Conservation (phyloP, 2,329 filamentous ascomycete species). For the Helotiales sp. region DNA sequence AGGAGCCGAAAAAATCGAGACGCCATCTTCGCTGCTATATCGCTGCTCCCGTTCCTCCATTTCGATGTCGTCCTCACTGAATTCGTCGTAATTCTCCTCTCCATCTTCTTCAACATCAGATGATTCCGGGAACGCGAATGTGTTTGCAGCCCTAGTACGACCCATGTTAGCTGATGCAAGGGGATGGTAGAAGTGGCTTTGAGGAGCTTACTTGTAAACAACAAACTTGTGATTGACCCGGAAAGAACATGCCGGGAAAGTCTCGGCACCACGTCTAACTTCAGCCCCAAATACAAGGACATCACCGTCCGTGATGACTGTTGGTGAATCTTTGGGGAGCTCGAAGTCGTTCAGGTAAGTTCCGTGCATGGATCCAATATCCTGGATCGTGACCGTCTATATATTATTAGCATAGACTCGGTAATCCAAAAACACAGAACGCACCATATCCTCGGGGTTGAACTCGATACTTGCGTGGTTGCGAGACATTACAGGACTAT, state of each 20-base stretch:
- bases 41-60: conserved; percentile 9
- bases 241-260: conserved; percentile 42
- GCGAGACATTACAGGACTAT: conserved; percentile 74
- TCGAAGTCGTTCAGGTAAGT: conserved; percentile 58
- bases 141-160: conserved; percentile 28
- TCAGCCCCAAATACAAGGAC: conserved; percentile 53
- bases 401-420: conserved; percentile 29
- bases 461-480: conserved; percentile 63
- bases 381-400: conserved; percentile 54
- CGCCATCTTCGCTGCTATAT: conserved; percentile 36
- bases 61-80: conserved; percentile 34
- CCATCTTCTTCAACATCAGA: conserved; percentile 41
- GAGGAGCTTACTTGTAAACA: conserved; percentile 37
- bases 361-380: conserved; percentile 66
- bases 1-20: conserved; percentile 34
- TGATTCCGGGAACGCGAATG: conserved; percentile 38
- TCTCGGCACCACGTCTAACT: conserved; percentile 53
- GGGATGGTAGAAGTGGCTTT: conserved; percentile 5
- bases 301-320: conserved; percentile 45
- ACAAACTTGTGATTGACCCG: conserved; percentile 34
- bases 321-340: conserved; percentile 42
- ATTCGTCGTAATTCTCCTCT: conserved; percentile 31
- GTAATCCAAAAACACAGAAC: conserved; percentile 19
- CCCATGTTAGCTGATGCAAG: conserved; percentile 9
- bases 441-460: conserved; percentile 52